Evolutionary conservation across 129 eudicot species (phyloP), one percentile per base, ranked within the genome.

Genomic region (Apium graveolens): DNA sequence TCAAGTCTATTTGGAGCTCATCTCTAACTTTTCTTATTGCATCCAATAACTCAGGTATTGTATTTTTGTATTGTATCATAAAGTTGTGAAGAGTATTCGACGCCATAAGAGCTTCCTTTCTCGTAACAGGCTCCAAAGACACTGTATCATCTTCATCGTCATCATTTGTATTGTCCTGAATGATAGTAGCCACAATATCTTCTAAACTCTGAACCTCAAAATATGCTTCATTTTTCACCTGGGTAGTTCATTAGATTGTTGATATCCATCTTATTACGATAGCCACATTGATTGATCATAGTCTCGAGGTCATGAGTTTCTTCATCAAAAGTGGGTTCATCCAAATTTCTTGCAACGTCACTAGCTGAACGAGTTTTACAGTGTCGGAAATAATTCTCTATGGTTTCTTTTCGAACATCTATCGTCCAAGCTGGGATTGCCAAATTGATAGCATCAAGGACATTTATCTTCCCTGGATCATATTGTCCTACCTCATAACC

Each of bases 191-290:
- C 66, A 57, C 66, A 57, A 44, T 31, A 18, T 27, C 53, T 11
- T 74, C 35, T 10, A 74, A 35, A 26, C 26, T 53, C 1, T 74
- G 62, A n/a, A 44, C 35, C 6, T 44, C 18, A 5, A 13, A 44
- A 74, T 39, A 44, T 45, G 21, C 53, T 21, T 74, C 57, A 73
- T n/a, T 24, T n/a, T 24, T 57, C 66, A 57, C 26, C 66, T 7
- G 55, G 20, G 7, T 73, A 43, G 44, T 74, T 34, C 35, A 43
- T 41, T 11, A 41, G 37, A 37, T 9, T 7, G 32, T 74, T 43
- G 38, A n/a, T 42, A 74, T 74, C 62, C 60, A 44, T 44, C 46
- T 74, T 74, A 74, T 44, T 74, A 7, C 26, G 66, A 20, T 57
- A 57, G 26, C n/a, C n/a, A 27, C 21, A 27, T 18, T 57, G 10